Conservation (phyloP, 306 rosid genomes). For the Sechiopsis laciniata region DNA sequence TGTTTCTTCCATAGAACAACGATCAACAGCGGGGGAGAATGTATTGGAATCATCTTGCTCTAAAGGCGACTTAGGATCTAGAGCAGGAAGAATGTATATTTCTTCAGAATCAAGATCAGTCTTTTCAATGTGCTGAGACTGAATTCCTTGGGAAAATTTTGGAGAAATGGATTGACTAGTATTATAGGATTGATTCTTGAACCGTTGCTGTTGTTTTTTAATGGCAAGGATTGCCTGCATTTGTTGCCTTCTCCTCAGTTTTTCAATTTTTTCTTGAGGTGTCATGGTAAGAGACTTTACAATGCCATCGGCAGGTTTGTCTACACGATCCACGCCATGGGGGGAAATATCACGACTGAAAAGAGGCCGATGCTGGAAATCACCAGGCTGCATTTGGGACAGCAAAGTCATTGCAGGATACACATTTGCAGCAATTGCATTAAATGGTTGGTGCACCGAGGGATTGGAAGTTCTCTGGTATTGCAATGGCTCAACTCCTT, state of each 20-base stretch:
- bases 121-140: conserved; percentile 41
- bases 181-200: conserved; percentile 50
- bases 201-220: conserved; percentile 65
- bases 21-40: conserved; percentile 43
- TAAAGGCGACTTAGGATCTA: conserved; percentile 41
- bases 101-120: conserved; percentile 49
- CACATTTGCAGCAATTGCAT: conserved; percentile 45
- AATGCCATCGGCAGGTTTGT: conserved; percentile 34
- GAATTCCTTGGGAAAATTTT: conserved; percentile 41
- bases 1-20: conserved; percentile 55
- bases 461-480: conserved; percentile 52
- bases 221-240: conserved; percentile 96
- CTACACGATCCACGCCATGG: conserved; percentile 29
- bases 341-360: conserved; percentile 43
- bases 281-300: conserved; percentile 65
- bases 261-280: conserved; percentile 91
- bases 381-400: conserved; percentile 47
- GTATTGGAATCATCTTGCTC: conserved; percentile 72
- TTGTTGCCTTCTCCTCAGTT: conserved; percentile 88
- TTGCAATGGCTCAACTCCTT: conserved; percentile 39
- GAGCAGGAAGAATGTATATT: conserved; percentile 38
- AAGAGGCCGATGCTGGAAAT: conserved; percentile 38
- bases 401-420: conserved; percentile 55
- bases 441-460: conserved; percentile 37
- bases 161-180: conserved; percentile 36